Evolutionary conservation across 1,284 basidiomycete species (phyloP).

Genomic region (Naganishia sp.): DNA sequence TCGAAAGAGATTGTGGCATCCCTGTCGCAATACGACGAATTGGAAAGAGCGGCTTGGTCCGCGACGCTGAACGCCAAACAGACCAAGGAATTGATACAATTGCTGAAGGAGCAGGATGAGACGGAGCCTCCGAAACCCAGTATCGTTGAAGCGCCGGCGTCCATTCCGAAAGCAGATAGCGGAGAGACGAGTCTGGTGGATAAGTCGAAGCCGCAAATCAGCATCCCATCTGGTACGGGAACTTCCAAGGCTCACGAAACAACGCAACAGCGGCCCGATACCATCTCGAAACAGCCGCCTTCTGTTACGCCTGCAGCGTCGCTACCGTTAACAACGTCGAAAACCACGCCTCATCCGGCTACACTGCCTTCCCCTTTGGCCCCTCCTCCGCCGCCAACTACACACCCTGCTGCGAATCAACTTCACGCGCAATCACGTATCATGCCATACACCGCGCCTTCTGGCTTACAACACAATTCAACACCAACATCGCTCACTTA

Average conservation of each 20-base stretch:
- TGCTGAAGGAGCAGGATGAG: constrained; percentile 41
- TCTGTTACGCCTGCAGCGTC: no score
- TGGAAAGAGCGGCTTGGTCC: constrained; percentile 49
- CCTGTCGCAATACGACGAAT: constrained; percentile 44
- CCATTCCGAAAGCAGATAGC: neutral
- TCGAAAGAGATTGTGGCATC: constrained; percentile 49
- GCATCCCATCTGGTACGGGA: no score
- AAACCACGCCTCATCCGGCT: neutral
- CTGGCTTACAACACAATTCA: neutral
- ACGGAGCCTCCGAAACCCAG: constrained; percentile 4
- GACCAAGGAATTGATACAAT: constrained; percentile 43
- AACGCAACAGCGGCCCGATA: neutral
- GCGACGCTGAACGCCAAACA: constrained; percentile 41
- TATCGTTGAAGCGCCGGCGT: neutral
- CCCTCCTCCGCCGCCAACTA: neutral
- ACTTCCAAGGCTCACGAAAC: neutral
- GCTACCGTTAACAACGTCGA: neutral
- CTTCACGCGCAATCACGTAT: neutral
- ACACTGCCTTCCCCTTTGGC: neutral
- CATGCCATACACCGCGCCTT: neutral
- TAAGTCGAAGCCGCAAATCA: no score
- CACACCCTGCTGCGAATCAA: neutral
- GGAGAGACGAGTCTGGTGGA: no score
- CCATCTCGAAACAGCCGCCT: neutral
- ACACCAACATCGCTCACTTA: neutral